Evolutionary conservation across 2,329 filamentous ascomycete species (phyloP).

Genomic region (Colletotrichum lentis): DNA sequence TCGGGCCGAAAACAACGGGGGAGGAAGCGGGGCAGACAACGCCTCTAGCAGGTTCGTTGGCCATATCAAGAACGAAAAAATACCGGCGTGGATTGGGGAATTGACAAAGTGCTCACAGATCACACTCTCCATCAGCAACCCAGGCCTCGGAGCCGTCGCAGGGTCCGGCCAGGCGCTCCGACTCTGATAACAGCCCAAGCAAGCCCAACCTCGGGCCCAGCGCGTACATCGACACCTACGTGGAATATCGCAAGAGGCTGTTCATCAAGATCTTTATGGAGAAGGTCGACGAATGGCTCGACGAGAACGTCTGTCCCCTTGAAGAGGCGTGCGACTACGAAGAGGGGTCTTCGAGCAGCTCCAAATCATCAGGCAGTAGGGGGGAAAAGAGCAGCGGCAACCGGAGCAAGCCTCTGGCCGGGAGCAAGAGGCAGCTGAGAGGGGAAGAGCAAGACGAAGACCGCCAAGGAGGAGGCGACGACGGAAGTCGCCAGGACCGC

Average conservation of each 20-base stretch:
- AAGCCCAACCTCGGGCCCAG: not conserved
- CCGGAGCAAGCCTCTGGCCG: not conserved
- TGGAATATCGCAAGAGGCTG: conserved; percentile 15
- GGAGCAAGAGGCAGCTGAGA: conserved; percentile 5
- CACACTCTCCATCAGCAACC: not conserved
- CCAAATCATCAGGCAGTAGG: not conserved
- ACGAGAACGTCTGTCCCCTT: conserved; percentile 9
- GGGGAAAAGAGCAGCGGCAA: not conserved
- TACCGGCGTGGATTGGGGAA: not conserved
- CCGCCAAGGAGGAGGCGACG: not conserved
- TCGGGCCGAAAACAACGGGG: not conserved
- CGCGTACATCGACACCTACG: conserved; percentile 14
- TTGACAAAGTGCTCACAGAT: not conserved
- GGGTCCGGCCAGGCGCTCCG: not conserved
- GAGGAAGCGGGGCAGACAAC: conserved; percentile 8
- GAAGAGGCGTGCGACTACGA: conserved; percentile 21
- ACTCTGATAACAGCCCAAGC: not conserved
- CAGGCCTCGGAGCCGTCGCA: not conserved
- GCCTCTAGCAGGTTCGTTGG: not conserved
- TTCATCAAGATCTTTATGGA: conserved; percentile 33
- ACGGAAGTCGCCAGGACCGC: conserved; percentile 1
- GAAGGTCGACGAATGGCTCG: conserved; percentile 23
- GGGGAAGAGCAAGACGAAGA: not conserved
- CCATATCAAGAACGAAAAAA: not conserved
- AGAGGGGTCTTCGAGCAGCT: not conserved